phyloP scores from a whole-genome alignment of 768 basidiomycete species.

The Boletales sp. region DNA sequence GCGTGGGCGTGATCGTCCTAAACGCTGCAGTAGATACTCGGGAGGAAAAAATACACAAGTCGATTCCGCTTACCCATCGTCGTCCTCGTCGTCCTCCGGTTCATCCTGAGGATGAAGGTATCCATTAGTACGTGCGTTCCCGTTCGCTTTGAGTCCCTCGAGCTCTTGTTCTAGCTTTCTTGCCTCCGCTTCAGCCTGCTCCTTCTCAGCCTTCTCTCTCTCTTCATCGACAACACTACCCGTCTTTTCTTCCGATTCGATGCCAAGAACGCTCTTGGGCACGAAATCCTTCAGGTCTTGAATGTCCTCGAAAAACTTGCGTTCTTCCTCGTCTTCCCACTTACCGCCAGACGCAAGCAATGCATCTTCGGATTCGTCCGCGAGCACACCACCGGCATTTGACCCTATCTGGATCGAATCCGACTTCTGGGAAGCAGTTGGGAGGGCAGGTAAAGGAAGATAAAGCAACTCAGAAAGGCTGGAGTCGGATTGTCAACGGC shows the following conservation, averaged over 20 bases:
- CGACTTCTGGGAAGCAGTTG: constrained; percentile 74
- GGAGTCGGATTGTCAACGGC: constrained; percentile 8
- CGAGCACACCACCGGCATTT: constrained; percentile 36
- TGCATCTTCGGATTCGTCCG: constrained; percentile 57
- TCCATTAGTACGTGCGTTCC: constrained; percentile 21
- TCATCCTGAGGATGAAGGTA: constrained; percentile 2
- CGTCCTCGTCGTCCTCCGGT: constrained; percentile 25
- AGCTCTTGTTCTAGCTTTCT: constrained; percentile 77
- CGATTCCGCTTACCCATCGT: constrained; percentile 22
- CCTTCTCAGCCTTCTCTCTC: constrained; percentile 49
- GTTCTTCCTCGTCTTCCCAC: constrained; percentile 98
- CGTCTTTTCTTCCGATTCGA: constrained; percentile 38
- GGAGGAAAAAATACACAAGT: neutral
- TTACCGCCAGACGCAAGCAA: constrained; percentile 62
- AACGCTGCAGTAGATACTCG: constrained; percentile 29
- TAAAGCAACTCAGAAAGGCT: constrained; percentile 92
- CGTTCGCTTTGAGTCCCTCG: constrained; percentile 51
- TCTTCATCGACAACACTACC: constrained; percentile 45
- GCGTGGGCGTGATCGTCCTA: constrained; percentile 57
- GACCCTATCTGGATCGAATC: constrained; percentile 78
- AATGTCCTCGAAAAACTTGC: constrained; percentile 89
- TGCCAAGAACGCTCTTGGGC: constrained; percentile 80
- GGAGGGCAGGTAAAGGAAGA: constrained; percentile 77
- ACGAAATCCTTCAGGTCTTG: constrained; percentile 91
- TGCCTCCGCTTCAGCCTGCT: constrained; percentile 61